Base-by-base conservation (phyloP, 164 flowering plant genomes). In the Taxillus chinensis region DNA sequence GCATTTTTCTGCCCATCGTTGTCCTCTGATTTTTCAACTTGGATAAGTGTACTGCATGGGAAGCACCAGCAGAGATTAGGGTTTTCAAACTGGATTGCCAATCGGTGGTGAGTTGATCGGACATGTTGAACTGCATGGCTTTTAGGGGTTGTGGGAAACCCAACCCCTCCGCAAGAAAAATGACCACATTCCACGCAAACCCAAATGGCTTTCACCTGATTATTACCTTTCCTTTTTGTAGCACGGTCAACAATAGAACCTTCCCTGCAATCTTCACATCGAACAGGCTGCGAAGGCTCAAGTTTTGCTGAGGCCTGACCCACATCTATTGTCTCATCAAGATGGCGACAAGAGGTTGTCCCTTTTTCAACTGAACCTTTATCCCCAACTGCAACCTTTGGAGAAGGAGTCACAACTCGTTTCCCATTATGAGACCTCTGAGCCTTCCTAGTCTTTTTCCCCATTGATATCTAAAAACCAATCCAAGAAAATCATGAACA, bases 151-250 rank as follows among this genome's bases (percentile, higher is more conserved):
- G 80, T 82, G 4, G 95, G 97, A 3, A 86, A 66, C 45, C 98
- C 90, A 73, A 83, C 73, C 13, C 95, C 97, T 37, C 95, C 97
- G 78, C 99, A 95, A 5, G 82, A 72, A 75, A 70, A 80, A 76
- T 82, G 90, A 13, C 97, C 99, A 73, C 99, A 95, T 40, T 78
- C 78, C 75, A 95, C 82, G 71, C 99, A 95, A 71, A 91, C 68
- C 97, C 97, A 95, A 60, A 83, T 75, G 48, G 84, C 79, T 66
- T 78, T 83, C 3, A 68, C 67, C 37, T n/a, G n/a, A 54, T 77
- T 81, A 59, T 86, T 95, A 59, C 85, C 79, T 74, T 77, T 89
- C 64, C 81, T 87, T 64, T 72, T 87, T 60, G 70, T 65, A 16
- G 72, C 79, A 71, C 77, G 75, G 62, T 83, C 65, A 59, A 80